These are phyloP conservation scores for Phytophthora vignae DNA, from an alignment of 352 stramenopile species.

Conservation along the genomic window DNA sequence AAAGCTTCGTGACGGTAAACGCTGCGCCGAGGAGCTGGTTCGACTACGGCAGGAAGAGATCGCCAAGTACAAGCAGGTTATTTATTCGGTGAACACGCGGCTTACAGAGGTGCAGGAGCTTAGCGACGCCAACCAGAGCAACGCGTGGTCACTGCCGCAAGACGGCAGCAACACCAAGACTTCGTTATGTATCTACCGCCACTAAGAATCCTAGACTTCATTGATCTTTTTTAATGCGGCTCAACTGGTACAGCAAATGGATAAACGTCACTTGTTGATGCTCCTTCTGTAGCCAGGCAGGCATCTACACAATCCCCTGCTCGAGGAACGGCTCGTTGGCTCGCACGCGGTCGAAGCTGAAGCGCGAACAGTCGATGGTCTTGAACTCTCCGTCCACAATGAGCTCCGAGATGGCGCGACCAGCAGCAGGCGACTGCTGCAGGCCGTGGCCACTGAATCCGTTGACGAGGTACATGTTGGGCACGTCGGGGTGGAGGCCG, in stretches of 20 bases:
- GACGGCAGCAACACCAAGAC: constrained; percentile 41
- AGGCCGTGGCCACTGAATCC: constrained; percentile 87
- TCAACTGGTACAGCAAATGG: constrained; percentile 9
- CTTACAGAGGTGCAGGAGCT: constrained; percentile 63
- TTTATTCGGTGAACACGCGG: constrained; percentile 64
- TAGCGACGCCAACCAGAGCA: constrained; percentile 36
- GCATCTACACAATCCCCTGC: constrained; percentile 73
- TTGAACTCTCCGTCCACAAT: constrained; percentile 75
- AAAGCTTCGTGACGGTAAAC: constrained; percentile 51
- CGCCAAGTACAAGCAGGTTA: constrained; percentile 68
- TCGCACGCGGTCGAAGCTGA: constrained; percentile 75
- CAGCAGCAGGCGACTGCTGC: constrained; percentile 81
- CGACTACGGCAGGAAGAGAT: constrained; percentile 59
- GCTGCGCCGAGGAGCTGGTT: constrained; percentile 63
- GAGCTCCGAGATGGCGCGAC: constrained; percentile 79
- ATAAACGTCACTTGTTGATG: constrained; percentile 15
- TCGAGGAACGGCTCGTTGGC: constrained; percentile 78
- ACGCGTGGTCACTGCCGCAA: constrained; percentile 36
- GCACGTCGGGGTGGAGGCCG: constrained; percentile 74
- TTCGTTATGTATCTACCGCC: constrained; percentile 74
- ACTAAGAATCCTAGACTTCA: constrained; percentile 46
- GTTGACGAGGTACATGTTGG: constrained; percentile 87
- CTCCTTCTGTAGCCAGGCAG: neutral
- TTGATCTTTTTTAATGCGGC: constrained; percentile 12
- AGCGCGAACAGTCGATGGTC: constrained; percentile 78